Base-by-base conservation (phyloP, 192 early-diverging fungal species). In the Gigaspora rosea region DNA sequence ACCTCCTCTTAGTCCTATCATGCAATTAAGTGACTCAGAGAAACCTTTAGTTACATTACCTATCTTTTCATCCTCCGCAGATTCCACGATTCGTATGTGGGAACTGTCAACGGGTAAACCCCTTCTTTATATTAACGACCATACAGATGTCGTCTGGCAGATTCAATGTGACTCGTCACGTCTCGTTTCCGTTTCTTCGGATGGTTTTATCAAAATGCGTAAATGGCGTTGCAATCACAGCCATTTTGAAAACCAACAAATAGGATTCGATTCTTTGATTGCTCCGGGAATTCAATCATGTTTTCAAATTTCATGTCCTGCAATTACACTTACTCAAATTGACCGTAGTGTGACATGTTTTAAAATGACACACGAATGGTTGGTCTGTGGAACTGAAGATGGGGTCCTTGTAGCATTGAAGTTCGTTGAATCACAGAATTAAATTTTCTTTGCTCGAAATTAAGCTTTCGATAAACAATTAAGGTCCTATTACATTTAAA, bases 11-110 rank as follows among this genome's bases (percentile, higher is more conserved):
- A 33, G 20, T n/a, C 41, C 16, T 49, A 47, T 2, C 35, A 68
- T 18, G 33, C 27, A 46, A 27, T 46, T 69, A 5, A 69, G 46
- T 49, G 67, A 69, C 15, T 50, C 67, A 12, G 13, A 69, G 15
- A 27, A 6, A 69, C 20, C 20, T 33, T n/a, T 8, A 4, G 8
- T 16, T 52, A 52, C 69, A 15, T 32, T 15, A 18, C n/a, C 16
- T 33, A 71, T 71, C 32, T 52, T 71, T 56, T 52, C 69, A 5
- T 15, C 69, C 16, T 71, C 69, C 32, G 50, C 48, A 10, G 69
- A 71, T 56, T 50, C 50, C 4, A 54, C 69, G 6, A 71, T 71
- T 50, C 69, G 50, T 18, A 71, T 71, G 69, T 71, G 69, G 69
- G 69, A 71, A 35, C 22, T 71, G 6, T 35, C 6, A 52, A 71